Base-by-base conservation (phyloP, 2,329 filamentous ascomycete species). In the Ophiostoma perfectum region DNA sequence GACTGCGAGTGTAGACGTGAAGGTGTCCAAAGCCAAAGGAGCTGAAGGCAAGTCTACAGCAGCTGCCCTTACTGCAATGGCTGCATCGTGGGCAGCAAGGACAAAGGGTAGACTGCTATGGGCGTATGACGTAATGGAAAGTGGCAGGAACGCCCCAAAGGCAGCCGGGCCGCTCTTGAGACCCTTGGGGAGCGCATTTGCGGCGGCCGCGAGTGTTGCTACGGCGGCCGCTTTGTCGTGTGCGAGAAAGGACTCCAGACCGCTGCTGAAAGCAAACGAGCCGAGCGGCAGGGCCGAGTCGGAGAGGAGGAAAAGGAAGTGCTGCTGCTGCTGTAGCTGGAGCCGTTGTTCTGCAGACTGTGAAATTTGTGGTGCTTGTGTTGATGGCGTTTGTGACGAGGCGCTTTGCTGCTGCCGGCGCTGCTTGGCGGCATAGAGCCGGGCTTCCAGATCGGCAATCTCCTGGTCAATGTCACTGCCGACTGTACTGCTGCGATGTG, bases 241-340 rank as follows among this genome's bases (percentile, higher is more conserved):
- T 3, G 89, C 88, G 18, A 93, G 86, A 77, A 90, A 94, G 55
- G 91, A 94, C 79, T 95, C 91, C 16, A 95, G 84, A 3, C 91
- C 91, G 73, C 87, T 90, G 80, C 88, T 91, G 80, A 94, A 95
- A 74, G 91, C 91, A 79, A 95, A 95, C n/a, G 91, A 92, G 69
- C 91, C 91, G 0, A 95, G 83, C 0, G 91, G 91, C 2, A 95
- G 85, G 14, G 90, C 90, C 1, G 91, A 93, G 80, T 95, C 91
- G 64, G 91, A 87, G 65, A 94, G 87, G 3, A 95, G 83, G 44
- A 94, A 85, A 49, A 93, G 85, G 72, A 90, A 88, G 78, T 94
- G 91, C 41, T 83, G 69, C 55, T 70, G 69, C 36, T 62, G 45
- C 60, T 58, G 66, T 75, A 38, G 73, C 68, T 70, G 71, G n/a